Evolutionary conservation across 1,284 basidiomycete genomes (phyloP).

Genomic region (Boletus albobrunnescens): DNA sequence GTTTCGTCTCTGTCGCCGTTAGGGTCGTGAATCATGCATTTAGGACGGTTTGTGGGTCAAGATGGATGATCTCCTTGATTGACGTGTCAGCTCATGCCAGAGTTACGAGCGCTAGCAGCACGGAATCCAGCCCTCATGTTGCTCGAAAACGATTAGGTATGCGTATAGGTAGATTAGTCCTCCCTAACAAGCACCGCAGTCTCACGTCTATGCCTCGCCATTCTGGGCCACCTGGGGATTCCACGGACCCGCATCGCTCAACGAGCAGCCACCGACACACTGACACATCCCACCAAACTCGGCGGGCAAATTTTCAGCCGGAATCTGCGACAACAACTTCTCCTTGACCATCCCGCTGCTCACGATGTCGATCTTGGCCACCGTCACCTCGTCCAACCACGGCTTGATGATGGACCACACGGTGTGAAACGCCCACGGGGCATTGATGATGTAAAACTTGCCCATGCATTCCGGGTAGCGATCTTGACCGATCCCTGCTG

Average conservation of each 20-base stretch:
- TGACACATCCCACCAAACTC: constrained; percentile 83
- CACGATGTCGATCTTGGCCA: constrained; percentile 87
- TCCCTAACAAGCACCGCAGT: too few relatives aligned
- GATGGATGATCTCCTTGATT: too few relatives aligned
- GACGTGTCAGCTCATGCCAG: too few relatives aligned
- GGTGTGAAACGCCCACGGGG: constrained; percentile 87
- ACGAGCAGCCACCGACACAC: constrained; percentile 78
- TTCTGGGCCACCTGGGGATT: constrained; percentile 39
- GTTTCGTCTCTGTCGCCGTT: too few relatives aligned
- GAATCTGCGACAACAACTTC: constrained; percentile 76
- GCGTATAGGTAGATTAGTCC: constrained; percentile 32
- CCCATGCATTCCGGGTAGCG: constrained; percentile 94
- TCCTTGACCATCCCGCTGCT: constrained; percentile 61
- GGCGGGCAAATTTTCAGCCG: constrained; percentile 76
- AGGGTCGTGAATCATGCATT: too few relatives aligned
- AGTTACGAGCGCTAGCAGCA: background rate
- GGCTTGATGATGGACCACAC: constrained; percentile 90
- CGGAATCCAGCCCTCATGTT: constrained; percentile 8
- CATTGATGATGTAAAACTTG: constrained; percentile 94
- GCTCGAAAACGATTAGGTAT: constrained; percentile 32
- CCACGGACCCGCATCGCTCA: constrained; percentile 95
- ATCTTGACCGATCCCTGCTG: constrained; percentile 84
- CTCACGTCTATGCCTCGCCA: constrained; percentile 19
- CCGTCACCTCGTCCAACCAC: constrained; percentile 95
- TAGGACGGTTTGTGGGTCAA: constrained; percentile 28